These are phyloP conservation scores for Triadica sebifera DNA, from an alignment of 345 rosid species.

Conservation along the genomic window DNA sequence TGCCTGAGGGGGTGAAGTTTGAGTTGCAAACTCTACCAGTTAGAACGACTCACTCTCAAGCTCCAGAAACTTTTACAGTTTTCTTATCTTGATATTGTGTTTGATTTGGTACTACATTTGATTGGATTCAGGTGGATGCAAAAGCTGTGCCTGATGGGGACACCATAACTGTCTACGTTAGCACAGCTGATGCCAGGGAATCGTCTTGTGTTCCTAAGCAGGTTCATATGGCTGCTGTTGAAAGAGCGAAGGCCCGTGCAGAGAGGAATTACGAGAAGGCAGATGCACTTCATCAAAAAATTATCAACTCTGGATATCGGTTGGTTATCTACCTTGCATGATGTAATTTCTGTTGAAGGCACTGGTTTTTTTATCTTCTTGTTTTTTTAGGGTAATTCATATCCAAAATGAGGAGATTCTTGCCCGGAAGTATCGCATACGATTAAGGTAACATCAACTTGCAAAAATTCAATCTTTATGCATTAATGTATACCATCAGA, in stretches of 20 bases:
- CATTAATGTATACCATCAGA: neutral
- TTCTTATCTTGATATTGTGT: conserved; percentile 1
- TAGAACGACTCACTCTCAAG: conserved; percentile 10
- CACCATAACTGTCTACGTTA: conserved; percentile 65
- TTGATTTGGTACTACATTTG: conserved; percentile 11
- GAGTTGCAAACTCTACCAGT: conserved; percentile 79
- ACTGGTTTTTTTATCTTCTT: neutral
- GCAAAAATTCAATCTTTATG: too few species aligned
- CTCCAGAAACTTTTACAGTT: neutral
- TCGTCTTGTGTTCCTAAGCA: conserved; percentile 57
- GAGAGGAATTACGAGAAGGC: conserved; percentile 55
- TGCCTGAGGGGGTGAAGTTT: conserved; percentile 51
- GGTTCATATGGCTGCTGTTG: conserved; percentile 51
- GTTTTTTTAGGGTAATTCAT: conserved; percentile 38
- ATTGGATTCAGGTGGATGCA: conserved; percentile 66
- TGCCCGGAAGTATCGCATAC: conserved; percentile 67
- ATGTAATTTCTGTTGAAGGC: neutral
- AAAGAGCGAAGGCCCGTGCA: conserved; percentile 60
- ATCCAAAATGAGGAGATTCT: conserved; percentile 60
- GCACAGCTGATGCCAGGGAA: conserved; percentile 52
- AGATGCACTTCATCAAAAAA: conserved; percentile 57
- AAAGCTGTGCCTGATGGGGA: conserved; percentile 83
- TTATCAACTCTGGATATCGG: conserved; percentile 70
- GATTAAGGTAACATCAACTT: conserved; percentile 45
- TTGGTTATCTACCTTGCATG: conserved; percentile 18